phyloP scores from a whole-genome alignment of 345 rosid species.

The Chamaenerion angustifolium region DNA sequence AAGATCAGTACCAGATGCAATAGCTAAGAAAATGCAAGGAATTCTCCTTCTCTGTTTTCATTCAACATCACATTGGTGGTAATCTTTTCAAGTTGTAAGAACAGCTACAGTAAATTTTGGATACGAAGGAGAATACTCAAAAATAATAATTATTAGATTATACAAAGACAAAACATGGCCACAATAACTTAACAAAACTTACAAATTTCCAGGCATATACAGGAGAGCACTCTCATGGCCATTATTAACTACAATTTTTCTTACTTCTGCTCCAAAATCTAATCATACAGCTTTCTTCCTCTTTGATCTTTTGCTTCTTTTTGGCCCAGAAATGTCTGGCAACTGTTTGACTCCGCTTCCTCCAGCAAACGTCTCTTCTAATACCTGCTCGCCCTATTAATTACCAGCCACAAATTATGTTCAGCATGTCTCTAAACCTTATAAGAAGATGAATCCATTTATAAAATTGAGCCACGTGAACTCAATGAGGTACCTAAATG shows the following conservation, averaged over 20 bases:
- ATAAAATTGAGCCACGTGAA: background rate
- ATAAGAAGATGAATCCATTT: too few species aligned
- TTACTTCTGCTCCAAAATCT: constrained; percentile 4
- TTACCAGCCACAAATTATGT: constrained; percentile 1
- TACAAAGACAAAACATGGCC: constrained; percentile 22
- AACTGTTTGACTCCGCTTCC: constrained; percentile 41
- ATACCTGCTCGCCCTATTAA: constrained; percentile 52
- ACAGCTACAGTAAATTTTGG: background rate
- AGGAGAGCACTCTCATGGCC: constrained; percentile 15
- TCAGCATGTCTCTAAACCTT: background rate
- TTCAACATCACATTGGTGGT: too few species aligned
- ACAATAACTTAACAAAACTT: constrained; percentile 16
- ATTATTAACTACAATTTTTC: constrained; percentile 22
- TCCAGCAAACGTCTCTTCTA: constrained; percentile 63
- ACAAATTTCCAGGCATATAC: constrained; percentile 15
- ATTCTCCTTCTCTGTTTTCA: too few species aligned
- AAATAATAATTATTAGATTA: background rate
- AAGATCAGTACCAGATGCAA: too few species aligned
- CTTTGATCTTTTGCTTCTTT: constrained; percentile 65
- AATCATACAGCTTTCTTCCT: constrained; percentile 64
- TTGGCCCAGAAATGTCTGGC: constrained; percentile 47
- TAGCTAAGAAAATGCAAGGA: too few species aligned
- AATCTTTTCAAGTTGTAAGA: too few species aligned
- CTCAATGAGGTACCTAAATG: background rate
- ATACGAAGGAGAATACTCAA: background rate